Base-by-base conservation (phyloP, 345 rosid genomes). In the Limnanthes douglasii region DNA sequence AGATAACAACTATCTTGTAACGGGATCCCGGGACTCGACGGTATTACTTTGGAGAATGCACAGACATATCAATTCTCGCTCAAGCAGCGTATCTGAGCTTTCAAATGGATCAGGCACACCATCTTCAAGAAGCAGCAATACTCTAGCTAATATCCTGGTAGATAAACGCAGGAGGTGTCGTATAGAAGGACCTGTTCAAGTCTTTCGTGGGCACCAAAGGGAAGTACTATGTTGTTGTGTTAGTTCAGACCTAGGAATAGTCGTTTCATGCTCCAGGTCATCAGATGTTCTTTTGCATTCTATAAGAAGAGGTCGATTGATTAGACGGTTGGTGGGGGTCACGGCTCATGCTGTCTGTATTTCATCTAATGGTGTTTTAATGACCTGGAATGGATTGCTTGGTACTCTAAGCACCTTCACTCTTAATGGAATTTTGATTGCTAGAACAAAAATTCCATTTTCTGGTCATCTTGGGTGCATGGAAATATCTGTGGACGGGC, bases 121-220 rank as follows among this genome's bases (percentile, higher is more conserved):
- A 43, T 43, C 71, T 17, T 42, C 78, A 29, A 33, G 56, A 32
- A 56, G 47, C 55, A 57, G 62, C 54, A 61, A 64, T 37, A 45
- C 67, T 47, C 42, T 33, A 15, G 62, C 64, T 56, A 65, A 46
- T 53, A 53, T 54, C 36, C 52, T 63, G 68, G 66, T 73, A 9
- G 85, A 68, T 42, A 90, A 64, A 58, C 54, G 50, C 51, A 66
- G 82, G 57, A 73, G 55, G 39, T 62, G 45, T 29, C 71, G 68
- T 17, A 59, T 90, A 48, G 95, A 90, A 68, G 98, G 98, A 49
- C 96, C 96, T 5, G 44, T 85, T 44, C 96, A 90, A 54, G 93
- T 80, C 46, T 79, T 90, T 12, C 84, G 94, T 31, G 96, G 98
- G 20, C 96, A 90, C 30, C 75, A 46, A 32, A 51, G 59, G 41